Conservation (phyloP, 228 moss, liverwort and hornwort species). For the Sphagnum magellanicum region DNA sequence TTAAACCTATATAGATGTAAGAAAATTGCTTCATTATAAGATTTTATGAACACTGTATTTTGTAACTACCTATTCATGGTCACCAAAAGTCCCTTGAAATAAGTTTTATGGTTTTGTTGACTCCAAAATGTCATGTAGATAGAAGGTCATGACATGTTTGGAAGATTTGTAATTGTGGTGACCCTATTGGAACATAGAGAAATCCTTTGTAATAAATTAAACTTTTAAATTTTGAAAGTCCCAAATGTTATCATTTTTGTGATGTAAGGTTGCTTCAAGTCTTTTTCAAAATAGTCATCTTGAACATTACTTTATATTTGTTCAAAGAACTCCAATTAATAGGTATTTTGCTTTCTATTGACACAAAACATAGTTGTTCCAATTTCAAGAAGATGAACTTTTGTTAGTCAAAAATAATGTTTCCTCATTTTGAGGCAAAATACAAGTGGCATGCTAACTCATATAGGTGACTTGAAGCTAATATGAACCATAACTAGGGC, state of each 20-base stretch:
- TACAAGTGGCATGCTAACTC: background rate
- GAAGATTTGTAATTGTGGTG: background rate
- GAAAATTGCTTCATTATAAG: no score
- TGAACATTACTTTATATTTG: background rate
- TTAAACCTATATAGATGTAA: no score
- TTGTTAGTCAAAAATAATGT: background rate
- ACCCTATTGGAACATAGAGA: background rate
- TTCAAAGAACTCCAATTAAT: background rate
- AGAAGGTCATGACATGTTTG: constrained; percentile 1
- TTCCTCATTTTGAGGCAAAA: background rate
- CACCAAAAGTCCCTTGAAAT: constrained; percentile 2
- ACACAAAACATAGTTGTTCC: background rate
- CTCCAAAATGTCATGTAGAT: background rate
- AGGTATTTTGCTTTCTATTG: background rate
- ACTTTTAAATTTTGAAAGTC: background rate
- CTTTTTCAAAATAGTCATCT: background rate
- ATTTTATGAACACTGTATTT: no score
- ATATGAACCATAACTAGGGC: no score
- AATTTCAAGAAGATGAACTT: background rate
- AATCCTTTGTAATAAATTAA: background rate
- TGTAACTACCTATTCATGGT: background rate
- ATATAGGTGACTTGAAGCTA: background rate
- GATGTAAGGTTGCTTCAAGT: background rate
- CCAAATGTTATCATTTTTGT: background rate
- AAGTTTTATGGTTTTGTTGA: background rate